Conservation (phyloP, 306 rosid species). For the Vigna unguiculata region DNA sequence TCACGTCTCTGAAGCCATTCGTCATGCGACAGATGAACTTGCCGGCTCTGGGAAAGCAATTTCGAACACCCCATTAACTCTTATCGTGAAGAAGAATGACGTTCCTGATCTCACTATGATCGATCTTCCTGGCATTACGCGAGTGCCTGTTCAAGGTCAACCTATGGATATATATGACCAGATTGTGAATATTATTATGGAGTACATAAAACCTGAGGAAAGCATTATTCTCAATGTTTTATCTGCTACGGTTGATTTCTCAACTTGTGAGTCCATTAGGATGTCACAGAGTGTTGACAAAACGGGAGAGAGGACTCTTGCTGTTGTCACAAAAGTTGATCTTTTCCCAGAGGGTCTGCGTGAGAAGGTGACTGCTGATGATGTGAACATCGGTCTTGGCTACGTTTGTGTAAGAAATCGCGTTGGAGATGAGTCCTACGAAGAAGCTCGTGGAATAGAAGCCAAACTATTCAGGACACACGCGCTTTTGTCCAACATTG, state of each 20-base stretch:
- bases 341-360: not conserved
- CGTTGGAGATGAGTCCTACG: slow-evolving; percentile 1
- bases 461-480: not conserved
- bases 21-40: slow-evolving; percentile 50
- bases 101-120: slow-evolving; percentile 61
- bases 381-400: slow-evolving; percentile 10
- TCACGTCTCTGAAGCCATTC: not conserved
- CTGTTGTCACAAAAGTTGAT: slow-evolving; percentile 15
- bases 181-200: slow-evolving; percentile 48
- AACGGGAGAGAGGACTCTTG: not conserved
- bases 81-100: slow-evolving; percentile 51
- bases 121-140: slow-evolving; percentile 59
- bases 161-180: slow-evolving; percentile 60
- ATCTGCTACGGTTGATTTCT: slow-evolving; percentile 57
- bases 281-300: slow-evolving; percentile 49
- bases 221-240: slow-evolving; percentile 60
- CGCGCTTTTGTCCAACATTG: not conserved
- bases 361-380: slow-evolving; percentile 1
- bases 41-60: slow-evolving; percentile 57
- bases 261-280: slow-evolving; percentile 63
- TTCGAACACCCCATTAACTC: slow-evolving; percentile 46
- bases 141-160: slow-evolving; percentile 61
- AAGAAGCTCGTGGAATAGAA: not conserved
- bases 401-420: slow-evolving; percentile 1
- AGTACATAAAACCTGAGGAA: slow-evolving; percentile 54